Percentiles rank a stretch among this genome's conserved stretches.
Evolutionary conservation across 2,329 filamentous ascomycete species (phyloP).

Genomic region (Fusarium sp.): DNA sequence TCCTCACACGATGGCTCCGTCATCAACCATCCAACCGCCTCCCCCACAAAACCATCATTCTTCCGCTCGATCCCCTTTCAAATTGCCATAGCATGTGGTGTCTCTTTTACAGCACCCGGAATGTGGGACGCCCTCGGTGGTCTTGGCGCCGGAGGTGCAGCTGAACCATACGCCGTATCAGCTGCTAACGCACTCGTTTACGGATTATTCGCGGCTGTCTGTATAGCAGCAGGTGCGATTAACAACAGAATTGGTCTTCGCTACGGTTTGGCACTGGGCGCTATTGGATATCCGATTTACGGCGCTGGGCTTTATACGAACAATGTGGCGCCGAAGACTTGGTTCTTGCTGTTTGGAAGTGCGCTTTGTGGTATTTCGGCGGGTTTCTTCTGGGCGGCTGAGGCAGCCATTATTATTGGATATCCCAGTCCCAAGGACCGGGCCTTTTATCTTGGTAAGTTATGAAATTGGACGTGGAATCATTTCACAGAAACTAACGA

Average conservation of each 20-base stretch:
- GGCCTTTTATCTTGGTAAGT: slow-evolving; percentile 16
- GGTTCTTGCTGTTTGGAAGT: slow-evolving; percentile 27
- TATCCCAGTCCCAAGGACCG: slow-evolving; percentile 18
- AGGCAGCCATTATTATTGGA: slow-evolving; percentile 53
- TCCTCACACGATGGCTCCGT: slow-evolving; percentile 7
- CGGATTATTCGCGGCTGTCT: slow-evolving; percentile 11
- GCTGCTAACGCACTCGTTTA: slow-evolving; percentile 13
- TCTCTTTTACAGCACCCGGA: slow-evolving; percentile 40
- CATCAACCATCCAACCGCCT: not conserved
- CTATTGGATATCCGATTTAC: slow-evolving; percentile 13
- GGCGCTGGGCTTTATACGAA: slow-evolving; percentile 21
- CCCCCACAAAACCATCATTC: not conserved
- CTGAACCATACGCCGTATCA: slow-evolving; percentile 64
- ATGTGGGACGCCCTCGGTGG: slow-evolving; percentile 43
- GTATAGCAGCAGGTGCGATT: slow-evolving; percentile 13
- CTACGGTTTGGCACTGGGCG: slow-evolving; percentile 5
- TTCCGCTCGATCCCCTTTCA: slow-evolving; percentile 34
- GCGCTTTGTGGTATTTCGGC: slow-evolving; percentile 56
- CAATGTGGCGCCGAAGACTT: slow-evolving; percentile 39
- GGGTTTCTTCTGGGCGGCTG: slow-evolving; percentile 49
- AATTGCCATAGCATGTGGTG: slow-evolving; percentile 31
- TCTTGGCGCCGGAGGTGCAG: slow-evolving; percentile 57
- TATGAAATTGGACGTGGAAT: accelerated
- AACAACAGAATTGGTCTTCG: slow-evolving; percentile 4
- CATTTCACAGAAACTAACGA: not conserved